Percentiles rank a stretch among this genome's conserved stretches.
Conservation (phyloP, 2,329 filamentous ascomycete species). For the Cladosporium sp. region DNA sequence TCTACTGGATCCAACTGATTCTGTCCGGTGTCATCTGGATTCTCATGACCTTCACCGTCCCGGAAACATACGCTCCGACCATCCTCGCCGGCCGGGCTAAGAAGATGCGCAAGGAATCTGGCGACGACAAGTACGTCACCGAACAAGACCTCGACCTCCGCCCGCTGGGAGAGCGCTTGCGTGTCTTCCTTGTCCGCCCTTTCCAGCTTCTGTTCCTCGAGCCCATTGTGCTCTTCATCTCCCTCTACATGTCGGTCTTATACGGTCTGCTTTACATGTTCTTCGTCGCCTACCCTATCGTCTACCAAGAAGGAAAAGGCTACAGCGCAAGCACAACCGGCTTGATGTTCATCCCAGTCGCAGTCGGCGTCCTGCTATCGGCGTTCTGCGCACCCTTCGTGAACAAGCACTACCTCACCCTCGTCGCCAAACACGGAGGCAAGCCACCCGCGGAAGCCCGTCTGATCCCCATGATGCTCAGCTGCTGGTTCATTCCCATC, state of each 20-base stretch:
- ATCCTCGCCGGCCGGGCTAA: constrained; percentile 65
- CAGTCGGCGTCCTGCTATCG: constrained; percentile 36
- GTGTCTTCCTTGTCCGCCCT: constrained; percentile 72
- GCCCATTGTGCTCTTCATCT: constrained; percentile 78
- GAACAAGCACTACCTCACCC: constrained; percentile 18
- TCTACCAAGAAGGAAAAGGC: constrained; percentile 76
- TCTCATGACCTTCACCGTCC: constrained; percentile 80
- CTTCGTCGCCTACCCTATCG: constrained; percentile 60
- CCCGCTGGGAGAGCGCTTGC: constrained; percentile 62
- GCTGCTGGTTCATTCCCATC: constrained; percentile 42
- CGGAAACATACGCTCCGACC: constrained; percentile 80
- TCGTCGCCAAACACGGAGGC: constrained; percentile 15
- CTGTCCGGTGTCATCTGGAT: constrained; percentile 64
- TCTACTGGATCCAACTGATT: constrained; percentile 85
- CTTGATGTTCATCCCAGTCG: constrained; percentile 41
- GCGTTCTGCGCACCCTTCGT: constrained; percentile 19
- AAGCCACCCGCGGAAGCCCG: constrained; percentile 51
- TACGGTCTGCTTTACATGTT: constrained; percentile 74
- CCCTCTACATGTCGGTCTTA: constrained; percentile 57
- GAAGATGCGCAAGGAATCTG: constrained; percentile 65
- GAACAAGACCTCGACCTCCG: constrained; percentile 74
- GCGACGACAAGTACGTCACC: constrained; percentile 64
- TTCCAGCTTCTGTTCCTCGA: constrained; percentile 82
- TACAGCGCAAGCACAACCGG: constrained; percentile 56
- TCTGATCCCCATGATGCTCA: constrained; percentile 47